These are phyloP conservation scores for Micractinium sp. DNA, from an alignment of 139 green algal genomes.

Conservation along the genomic window DNA sequence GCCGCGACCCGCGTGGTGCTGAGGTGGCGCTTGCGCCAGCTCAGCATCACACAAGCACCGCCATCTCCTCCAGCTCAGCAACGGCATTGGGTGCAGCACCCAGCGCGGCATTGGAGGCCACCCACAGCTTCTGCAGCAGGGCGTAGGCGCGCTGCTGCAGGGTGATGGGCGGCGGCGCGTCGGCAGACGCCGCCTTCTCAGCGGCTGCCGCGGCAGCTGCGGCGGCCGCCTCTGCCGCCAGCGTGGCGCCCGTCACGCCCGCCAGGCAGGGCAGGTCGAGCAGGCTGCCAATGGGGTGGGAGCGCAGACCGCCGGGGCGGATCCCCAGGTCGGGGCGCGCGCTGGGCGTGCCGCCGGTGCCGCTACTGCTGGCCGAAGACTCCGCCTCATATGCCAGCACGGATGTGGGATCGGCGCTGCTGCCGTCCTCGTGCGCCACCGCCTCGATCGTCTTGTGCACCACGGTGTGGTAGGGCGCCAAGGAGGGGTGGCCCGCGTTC, in stretches of 20 bases:
- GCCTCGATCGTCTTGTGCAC: slow-evolving; percentile 1
- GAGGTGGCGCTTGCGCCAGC: neutral
- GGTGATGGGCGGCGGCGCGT: neutral
- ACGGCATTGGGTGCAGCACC: slow-evolving; percentile 15
- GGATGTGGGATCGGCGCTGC: neutral
- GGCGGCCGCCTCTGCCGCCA: slow-evolving; percentile 16
- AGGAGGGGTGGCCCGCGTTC: neutral
- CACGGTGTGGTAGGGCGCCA: slow-evolving; percentile 13
- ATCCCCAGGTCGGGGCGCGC: neutral
- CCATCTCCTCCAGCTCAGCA: slow-evolving; percentile 30
- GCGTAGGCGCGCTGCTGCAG: neutral
- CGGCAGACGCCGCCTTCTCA: neutral
- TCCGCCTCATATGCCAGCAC: slow-evolving; percentile 3
- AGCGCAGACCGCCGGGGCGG: neutral
- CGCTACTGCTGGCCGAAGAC: neutral
- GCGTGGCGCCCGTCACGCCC: neutral
- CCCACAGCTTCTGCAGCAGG: slow-evolving; percentile 18
- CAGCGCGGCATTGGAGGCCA: slow-evolving; percentile 17
- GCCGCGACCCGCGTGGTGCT: neutral
- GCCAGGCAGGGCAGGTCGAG: neutral
- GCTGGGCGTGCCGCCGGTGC: neutral
- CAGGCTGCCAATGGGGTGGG: slow-evolving; percentile 1
- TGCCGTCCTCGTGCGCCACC: neutral
- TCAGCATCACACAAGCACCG: slow-evolving; percentile 15
- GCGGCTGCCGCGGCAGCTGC: neutral